Conservation (phyloP, 164 flowering plant genomes). For the Piper longum region DNA sequence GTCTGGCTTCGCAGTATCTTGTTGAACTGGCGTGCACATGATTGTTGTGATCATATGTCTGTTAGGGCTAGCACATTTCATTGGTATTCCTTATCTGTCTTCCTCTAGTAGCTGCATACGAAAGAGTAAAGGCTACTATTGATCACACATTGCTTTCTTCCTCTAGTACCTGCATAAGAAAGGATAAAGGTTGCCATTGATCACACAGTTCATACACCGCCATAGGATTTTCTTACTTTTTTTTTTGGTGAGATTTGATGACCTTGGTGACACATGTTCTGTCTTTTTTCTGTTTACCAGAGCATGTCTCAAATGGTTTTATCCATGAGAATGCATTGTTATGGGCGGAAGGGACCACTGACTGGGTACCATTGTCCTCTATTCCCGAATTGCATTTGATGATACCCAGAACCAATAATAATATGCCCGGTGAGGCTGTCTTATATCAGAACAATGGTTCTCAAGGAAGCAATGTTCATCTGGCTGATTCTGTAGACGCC, state of each 20-base stretch:
- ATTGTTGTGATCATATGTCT: not conserved
- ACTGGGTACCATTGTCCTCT: slow-evolving; percentile 77
- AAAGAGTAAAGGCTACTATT: no score
- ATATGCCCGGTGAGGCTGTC: slow-evolving; percentile 21
- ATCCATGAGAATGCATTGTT: slow-evolving; percentile 47
- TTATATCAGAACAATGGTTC: not conserved
- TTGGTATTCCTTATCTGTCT: no score
- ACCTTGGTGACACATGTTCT: slow-evolving; percentile 34
- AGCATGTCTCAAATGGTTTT: slow-evolving; percentile 63
- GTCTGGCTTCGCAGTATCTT: not conserved
- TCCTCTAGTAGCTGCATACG: no score
- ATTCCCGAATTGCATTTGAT: slow-evolving; percentile 42
- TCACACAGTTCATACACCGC: not conserved
- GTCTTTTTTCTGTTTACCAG: slow-evolving; percentile 36
- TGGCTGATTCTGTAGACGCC: slow-evolving; percentile 2
- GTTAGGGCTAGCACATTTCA: no score
- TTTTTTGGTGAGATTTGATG: slow-evolving; percentile 19
- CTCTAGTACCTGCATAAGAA: no score
- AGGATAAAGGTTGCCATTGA: no score
- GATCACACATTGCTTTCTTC: no score
- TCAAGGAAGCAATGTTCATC: not conserved
- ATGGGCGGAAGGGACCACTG: slow-evolving; percentile 78
- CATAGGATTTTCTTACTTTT: not conserved
- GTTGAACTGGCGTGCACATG: not conserved
- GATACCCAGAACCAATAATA: slow-evolving; percentile 12